Percentiles rank a stretch among this genome's conserved stretches.
Conservation (phyloP, 169 alveolate species). For the Plasmodium relictum region DNA sequence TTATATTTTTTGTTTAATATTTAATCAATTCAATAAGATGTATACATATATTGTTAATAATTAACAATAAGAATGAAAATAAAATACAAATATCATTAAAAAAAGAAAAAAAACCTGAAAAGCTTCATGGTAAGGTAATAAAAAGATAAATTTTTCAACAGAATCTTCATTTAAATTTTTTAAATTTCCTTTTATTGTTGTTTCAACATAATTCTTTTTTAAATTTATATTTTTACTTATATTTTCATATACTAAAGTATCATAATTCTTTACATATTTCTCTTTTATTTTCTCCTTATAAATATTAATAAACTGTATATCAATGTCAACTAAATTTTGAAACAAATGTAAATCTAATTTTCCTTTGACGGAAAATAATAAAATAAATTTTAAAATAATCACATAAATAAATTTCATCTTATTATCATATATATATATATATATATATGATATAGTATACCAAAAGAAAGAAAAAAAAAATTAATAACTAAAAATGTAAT, state of each 20-base stretch:
- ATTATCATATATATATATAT: neutral
- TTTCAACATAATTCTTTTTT: slow-evolving; percentile 57
- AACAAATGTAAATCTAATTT: slow-evolving; percentile 11
- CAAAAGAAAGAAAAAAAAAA: too few relatives aligned
- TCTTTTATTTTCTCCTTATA: slow-evolving; percentile 35
- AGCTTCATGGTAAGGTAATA: slow-evolving; percentile 73
- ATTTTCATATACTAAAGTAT: slow-evolving; percentile 40
- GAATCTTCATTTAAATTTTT: slow-evolving; percentile 13
- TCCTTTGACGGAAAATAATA: slow-evolving; percentile 14
- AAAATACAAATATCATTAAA: neutral
- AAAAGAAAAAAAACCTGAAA: slow-evolving; percentile 30
- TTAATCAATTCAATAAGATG: too few relatives aligned
- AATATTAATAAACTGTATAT: slow-evolving; percentile 21
- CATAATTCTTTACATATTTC: slow-evolving; percentile 15
- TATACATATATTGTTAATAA: too few relatives aligned
- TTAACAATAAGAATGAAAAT: neutral
- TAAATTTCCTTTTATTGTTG: slow-evolving; percentile 19
- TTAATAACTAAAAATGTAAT: too few relatives aligned
- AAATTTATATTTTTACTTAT: slow-evolving; percentile 37
- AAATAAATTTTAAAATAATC: neutral
- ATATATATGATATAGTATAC: too few relatives aligned
- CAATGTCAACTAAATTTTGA: slow-evolving; percentile 23
- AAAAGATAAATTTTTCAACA: slow-evolving; percentile 33
- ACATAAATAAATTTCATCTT: slow-evolving; percentile 35
- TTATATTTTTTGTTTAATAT: too few relatives aligned